Base-by-base conservation (phyloP, 129 eudicot species). In the Calendula officinalis region DNA sequence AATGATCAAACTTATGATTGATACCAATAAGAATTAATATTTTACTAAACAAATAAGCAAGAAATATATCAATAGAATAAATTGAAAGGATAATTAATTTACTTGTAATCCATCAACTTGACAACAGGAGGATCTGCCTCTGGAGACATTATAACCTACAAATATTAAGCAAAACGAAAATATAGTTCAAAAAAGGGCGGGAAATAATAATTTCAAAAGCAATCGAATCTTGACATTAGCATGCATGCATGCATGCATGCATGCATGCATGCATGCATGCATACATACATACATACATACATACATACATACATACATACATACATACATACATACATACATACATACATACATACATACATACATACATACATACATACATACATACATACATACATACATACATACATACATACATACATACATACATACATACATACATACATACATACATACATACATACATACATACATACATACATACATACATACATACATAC, bases 61-160 rank as follows among this genome's bases (percentile, higher is more conserved):
- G 30, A 22, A 22, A 22, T 22, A 22, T 22, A 22, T 2, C 30
- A 22, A 22, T 22, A 22, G 30, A 22, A 22, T 22, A 22, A 7
- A 38, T 12, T 38, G 38, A 40, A 39, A 67, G 52, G 56, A 70
- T 41, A 69, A 34, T 40, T 32, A 48, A 64, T 80, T 78, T 88
- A 91, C 98, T 79, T 82, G 81, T 80, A 88, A 75, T 88, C 87
- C 98, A 91, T 85, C 68, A 91, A 69, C 77, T 67, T 83, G 69
- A 88, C 87, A 72, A 91, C 98, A 34, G 98, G 96, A 32, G 98
- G 98, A 59, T 91, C 95, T 62, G 98, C 98, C 66, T 88, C 95
- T 1, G 91, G 91, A 56, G 96, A 88, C 64, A 88, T 43, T 70
- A 91, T 83, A 65, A 91, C 88, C 98, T 91, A 72, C 63, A 75